Conservation (phyloP, 148 eudicot species). For the Agrostemma githago region DNA sequence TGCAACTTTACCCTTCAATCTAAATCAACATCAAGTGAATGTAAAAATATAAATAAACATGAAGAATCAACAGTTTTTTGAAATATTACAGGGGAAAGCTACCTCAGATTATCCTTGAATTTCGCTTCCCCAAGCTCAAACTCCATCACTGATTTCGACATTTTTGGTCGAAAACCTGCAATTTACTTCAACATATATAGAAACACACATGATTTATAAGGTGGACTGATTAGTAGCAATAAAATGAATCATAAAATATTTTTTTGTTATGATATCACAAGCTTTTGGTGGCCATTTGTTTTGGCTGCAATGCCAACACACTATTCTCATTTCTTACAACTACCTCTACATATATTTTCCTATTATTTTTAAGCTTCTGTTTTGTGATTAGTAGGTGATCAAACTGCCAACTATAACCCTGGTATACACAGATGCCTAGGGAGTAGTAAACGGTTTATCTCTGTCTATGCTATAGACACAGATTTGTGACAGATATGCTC, state of each 20-base stretch:
- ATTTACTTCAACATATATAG: conserved; percentile 13
- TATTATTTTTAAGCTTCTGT: neutral
- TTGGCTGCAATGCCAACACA: conserved; percentile 10
- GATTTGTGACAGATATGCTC: no score
- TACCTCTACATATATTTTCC: neutral
- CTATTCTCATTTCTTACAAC: conserved; percentile 25
- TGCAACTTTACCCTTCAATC: conserved; percentile 75
- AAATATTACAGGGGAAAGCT: neutral
- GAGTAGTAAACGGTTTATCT: no score
- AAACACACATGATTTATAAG: conserved; percentile 1
- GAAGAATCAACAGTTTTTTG: neutral
- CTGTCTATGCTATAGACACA: no score
- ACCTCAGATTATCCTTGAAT: conserved; percentile 21
- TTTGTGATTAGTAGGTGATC: conserved; percentile 13
- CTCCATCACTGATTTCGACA: conserved; percentile 14
- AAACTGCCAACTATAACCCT: conserved; percentile 8
- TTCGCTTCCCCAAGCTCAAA: conserved; percentile 16
- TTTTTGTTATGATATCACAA: conserved; percentile 25
- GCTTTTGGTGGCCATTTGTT: conserved; percentile 20
- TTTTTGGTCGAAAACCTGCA: neutral
- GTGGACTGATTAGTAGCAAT: neutral
- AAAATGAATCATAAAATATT: conserved; percentile 4
- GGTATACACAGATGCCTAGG: neutral
- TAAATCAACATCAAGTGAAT: conserved; percentile 13
- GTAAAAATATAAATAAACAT: neutral